Conservation (phyloP, 257 asterid species). For the Gentiana macrophylla region DNA sequence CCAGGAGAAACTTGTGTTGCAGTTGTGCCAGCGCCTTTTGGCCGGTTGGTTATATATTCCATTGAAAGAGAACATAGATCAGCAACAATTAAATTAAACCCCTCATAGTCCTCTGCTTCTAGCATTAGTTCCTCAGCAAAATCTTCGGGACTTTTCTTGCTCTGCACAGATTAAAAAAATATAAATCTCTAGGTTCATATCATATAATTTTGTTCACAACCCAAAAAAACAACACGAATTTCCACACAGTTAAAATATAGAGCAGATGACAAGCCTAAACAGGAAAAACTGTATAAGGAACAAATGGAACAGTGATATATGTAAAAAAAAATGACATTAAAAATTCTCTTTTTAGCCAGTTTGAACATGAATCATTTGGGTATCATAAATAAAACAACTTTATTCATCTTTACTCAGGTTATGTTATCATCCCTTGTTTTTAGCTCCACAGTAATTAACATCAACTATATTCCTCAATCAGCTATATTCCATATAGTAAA, state of each 20-base stretch:
- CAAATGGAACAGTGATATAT: not conserved
- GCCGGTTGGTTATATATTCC: constrained; percentile 77
- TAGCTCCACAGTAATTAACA: too few relatives aligned
- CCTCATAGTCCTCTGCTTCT: constrained; percentile 44
- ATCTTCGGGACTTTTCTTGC: constrained; percentile 47
- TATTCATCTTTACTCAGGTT: too few relatives aligned
- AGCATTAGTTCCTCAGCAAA: constrained; percentile 46
- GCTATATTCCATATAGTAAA: too few relatives aligned
- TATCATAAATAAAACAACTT: too few relatives aligned
- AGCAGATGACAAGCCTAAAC: not conserved
- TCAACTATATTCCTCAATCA: too few relatives aligned
- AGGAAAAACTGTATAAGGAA: not conserved
- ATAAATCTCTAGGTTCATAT: too few relatives aligned
- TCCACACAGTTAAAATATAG: not conserved
- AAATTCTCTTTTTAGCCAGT: too few relatives aligned
- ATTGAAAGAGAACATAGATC: constrained; percentile 60
- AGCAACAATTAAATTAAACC: constrained; percentile 67
- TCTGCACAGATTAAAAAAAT: constrained; percentile 19
- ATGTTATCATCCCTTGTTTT: too few relatives aligned
- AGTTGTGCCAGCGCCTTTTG: constrained; percentile 24
- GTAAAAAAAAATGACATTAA: not conserved
- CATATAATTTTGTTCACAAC: not conserved
- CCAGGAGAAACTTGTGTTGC: constrained; percentile 60
- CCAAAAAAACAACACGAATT: not conserved
- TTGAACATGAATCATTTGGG: too few relatives aligned